A percentile compares a stretch with the other conserved stretches of the same genome.
phyloP scores from a whole-genome alignment of 306 rosid genomes.

The Gynostemma pentaphyllum region DNA sequence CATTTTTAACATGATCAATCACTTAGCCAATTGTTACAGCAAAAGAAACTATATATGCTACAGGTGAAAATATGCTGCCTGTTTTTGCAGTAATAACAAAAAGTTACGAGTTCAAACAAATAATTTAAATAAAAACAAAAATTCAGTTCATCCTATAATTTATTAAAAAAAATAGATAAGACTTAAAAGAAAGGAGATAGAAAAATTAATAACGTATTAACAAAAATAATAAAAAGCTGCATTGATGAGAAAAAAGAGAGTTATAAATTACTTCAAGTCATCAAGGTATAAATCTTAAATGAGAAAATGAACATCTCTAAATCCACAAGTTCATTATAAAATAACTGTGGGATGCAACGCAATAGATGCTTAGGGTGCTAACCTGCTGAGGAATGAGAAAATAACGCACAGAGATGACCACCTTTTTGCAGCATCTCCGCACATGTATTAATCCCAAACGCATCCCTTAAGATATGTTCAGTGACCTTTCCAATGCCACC shows the following conservation, averaged over 20 bases:
- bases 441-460: slow-evolving; percentile 69
- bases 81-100: background rate
- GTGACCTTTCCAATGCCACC: slow-evolving; percentile 98
- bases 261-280: background rate
- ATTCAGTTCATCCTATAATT: background rate
- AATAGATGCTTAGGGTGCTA: background rate
- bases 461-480: slow-evolving; percentile 69
- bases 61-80: background rate
- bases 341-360: background rate
- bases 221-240: background rate
- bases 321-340: background rate
- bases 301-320: background rate
- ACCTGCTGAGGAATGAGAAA: slow-evolving; percentile 83
- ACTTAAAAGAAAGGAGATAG: background rate
- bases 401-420: slow-evolving; percentile 60
- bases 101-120: background rate
- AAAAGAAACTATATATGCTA: background rate
- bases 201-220: background rate
- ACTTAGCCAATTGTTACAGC: background rate
- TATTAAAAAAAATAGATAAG: background rate
- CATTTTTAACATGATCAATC: background rate
- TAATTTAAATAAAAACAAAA: background rate
- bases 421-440: slow-evolving; percentile 74
- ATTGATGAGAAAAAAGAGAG: background rate
- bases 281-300: background rate